A percentile compares a stretch with the other conserved stretches of the same genome.
These are phyloP conservation scores for Meyerozyma carpophila DNA, from an alignment of 1,139 yeast species.

Conservation along the genomic window DNA sequence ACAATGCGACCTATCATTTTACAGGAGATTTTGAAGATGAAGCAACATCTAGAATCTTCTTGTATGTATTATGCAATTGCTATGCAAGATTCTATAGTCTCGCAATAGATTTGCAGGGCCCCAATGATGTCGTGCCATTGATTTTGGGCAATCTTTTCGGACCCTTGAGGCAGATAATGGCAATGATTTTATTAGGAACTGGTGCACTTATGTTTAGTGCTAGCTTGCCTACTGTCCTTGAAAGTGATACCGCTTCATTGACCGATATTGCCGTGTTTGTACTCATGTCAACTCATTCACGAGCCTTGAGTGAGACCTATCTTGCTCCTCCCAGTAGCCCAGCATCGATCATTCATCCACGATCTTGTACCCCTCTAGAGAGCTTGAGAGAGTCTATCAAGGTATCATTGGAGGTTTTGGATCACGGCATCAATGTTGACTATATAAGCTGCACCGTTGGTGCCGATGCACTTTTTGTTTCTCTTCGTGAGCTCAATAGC, in stretches of 20 bases:
- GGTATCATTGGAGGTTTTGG: constrained; percentile 20
- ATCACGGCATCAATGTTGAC: constrained; percentile 16
- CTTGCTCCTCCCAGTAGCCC: neutral
- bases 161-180: neutral
- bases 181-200: neutral
- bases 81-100: neutral
- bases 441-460: constrained; percentile 3
- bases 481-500: neutral
- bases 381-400: neutral
- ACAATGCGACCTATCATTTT: neutral
- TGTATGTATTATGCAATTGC: neutral
- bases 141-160: neutral
- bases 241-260: neutral
- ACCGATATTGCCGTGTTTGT: neutral
- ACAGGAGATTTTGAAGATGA: neutral
- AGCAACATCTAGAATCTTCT: neutral
- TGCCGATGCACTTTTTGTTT: neutral
- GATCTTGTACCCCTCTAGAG: neutral
- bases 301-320: neutral
- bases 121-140: neutral
- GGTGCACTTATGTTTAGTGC: neutral
- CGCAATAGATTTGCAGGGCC: neutral
- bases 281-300: neutral
- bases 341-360: neutral
- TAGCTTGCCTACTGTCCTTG: neutral